Percentiles rank a stretch among this genome's conserved stretches.
Conservation (phyloP, 2,329 filamentous ascomycete genomes). For the Cylindrodendrum hubeiense region DNA sequence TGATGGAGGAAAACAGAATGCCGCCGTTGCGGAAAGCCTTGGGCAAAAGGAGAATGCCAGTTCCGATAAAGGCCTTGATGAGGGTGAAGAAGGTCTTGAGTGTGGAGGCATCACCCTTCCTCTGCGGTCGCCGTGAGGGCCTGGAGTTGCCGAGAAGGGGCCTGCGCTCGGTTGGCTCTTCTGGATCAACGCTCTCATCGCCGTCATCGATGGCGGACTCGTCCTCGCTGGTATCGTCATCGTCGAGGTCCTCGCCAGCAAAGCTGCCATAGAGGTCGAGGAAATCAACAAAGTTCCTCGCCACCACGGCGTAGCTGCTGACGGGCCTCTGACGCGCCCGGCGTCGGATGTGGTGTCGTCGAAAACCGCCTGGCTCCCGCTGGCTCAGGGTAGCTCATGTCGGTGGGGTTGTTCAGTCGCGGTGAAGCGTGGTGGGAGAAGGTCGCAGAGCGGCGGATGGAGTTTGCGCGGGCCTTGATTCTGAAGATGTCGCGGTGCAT, state of each 20-base stretch:
- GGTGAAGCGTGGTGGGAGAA: constrained; percentile 68
- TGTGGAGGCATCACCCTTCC: constrained; percentile 74
- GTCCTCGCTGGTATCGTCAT: constrained; percentile 63
- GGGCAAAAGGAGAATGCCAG: constrained; percentile 85
- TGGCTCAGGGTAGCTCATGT: constrained; percentile 54
- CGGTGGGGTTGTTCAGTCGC: constrained; percentile 45
- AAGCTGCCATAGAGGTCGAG: constrained; percentile 82
- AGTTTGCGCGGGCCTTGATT: constrained; percentile 69
- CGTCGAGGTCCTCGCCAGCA: constrained; percentile 77
- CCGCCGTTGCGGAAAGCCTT: constrained; percentile 85
- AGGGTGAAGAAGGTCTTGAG: constrained; percentile 83
- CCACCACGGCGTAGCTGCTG: constrained; percentile 64
- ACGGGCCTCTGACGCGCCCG: constrained; percentile 54
- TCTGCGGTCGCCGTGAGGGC: constrained; percentile 58
- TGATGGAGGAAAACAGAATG: constrained; percentile 79
- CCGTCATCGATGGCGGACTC: constrained; percentile 67
- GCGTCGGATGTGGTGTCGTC: constrained; percentile 56
- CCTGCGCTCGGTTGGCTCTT: constrained; percentile 66
- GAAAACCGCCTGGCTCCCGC: constrained; percentile 61
- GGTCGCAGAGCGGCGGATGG: constrained; percentile 71
- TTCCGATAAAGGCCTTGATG: constrained; percentile 83
- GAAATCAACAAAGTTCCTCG: constrained; percentile 80
- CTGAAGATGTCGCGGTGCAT: constrained; percentile 84
- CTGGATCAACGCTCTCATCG: constrained; percentile 53
- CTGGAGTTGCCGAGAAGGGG: constrained; percentile 67